Base-by-base conservation (phyloP, 2,329 filamentous ascomycete species). In the Epichloe bromicola region DNA sequence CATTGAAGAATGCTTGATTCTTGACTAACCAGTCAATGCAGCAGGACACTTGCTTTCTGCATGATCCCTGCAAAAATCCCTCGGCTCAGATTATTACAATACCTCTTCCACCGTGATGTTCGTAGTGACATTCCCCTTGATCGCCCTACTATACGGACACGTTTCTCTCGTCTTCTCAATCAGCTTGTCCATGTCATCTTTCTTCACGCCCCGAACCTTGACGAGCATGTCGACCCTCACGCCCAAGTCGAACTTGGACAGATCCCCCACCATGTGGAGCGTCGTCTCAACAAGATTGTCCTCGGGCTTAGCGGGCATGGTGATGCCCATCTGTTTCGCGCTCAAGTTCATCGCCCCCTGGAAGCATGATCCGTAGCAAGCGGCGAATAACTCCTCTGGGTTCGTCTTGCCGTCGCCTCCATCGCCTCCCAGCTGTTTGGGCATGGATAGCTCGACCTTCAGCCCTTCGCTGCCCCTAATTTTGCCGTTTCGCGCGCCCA, bases 331-430 rank as follows among this genome's bases (percentile, higher is more conserved):
- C 17, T 58, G 59, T 14, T 65, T 60, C 0, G 71, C 71, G 3
- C 64, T 61, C 2, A 69, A 67, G 54, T 69, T 70, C 71, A 74
- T 73, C 6, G 70, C 70, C 33, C 33, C 65, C 56, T 73, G 71
- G 57, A 72, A 73, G 55, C 70, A 74, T 8, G 71, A 69, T 26
- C 70, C 71, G 53, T 72, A 73, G 20, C 70, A 70, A 1, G 70
- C 70, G 1, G 71, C 70, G 53, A 73, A 73, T 2, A 74, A 65
- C 54, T 74, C 71, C 59, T 74, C 71, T 1, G 68, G 69, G 54
- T 70, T 74, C 6, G 71, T 72, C 58, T 71, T 73, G 51, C 67
- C 63, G 36, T 50, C 53, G 49, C 62, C 68, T 14, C 68, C 69
- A 0, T 58, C 44, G 8, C 69, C 70, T 40, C 69, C 68, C 12